Base-by-base conservation (phyloP, 371 early-diverging fungal genomes). In the Apophysomyces sp. region DNA sequence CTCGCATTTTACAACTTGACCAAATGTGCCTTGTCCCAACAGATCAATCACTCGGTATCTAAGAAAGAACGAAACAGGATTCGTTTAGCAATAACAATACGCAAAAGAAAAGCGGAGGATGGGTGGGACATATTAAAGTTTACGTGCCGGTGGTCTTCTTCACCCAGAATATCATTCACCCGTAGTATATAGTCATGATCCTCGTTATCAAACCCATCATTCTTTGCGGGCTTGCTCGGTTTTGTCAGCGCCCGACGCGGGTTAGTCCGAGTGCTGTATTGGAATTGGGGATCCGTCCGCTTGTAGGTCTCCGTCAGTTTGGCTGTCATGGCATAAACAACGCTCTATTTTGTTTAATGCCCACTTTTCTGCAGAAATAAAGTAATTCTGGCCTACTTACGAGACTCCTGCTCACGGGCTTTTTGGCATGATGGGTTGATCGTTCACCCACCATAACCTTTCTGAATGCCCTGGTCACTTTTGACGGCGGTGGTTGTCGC, bases 11-110 rank as follows among this genome's bases (percentile, higher is more conserved):
- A 93, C 97, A 0, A 99, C 99, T 77, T 98, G 98, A 0, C 99
- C 98, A 86, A 98, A 99, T 0, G 99, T 98, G 9, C 99, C 99
- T 73, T 90, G 91, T 0, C 99, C 99, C 44, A 99, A 79, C 26
- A 93, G 78, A 69, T 97, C 98, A 52, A 94, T 62, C 55, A 98
- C 94, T 31, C 87, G 74, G 74, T 95, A 94, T 61, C 91, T 91
- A 63, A 31, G 28, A 29, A 21, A 26, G 9, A 3, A 49, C n/a
- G n/a, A n/a, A n/a, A n/a, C n/a, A n/a, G n/a, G n/a, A n/a, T n/a
- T n/a, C n/a, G n/a, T n/a, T n/a, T n/a, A n/a, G n/a, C n/a, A n/a
- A n/a, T n/a, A n/a, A n/a, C n/a, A n/a, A n/a, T n/a, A n/a, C n/a
- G n/a, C n/a, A n/a, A n/a, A n/a, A n/a, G n/a, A n/a, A n/a, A n/a